Percentiles rank a stretch among this genome's conserved stretches.
Conservation (phyloP, 257 asterid genomes). For the Scutellaria minor region DNA sequence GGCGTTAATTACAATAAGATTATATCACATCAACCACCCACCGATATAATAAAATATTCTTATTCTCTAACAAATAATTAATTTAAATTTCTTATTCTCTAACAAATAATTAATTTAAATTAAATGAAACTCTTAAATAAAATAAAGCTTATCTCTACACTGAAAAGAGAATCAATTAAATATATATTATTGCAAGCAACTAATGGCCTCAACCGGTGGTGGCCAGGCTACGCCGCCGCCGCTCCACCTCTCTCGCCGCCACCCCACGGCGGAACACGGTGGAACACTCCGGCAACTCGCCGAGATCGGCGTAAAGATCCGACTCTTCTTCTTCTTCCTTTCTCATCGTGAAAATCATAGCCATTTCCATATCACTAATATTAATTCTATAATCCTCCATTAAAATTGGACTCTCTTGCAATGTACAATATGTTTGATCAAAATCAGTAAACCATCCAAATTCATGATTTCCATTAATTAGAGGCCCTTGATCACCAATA, state of each 20-base stretch:
- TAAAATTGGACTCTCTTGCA: slow-evolving; percentile 67
- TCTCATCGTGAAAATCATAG: slow-evolving; percentile 64
- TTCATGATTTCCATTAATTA: slow-evolving; percentile 36
- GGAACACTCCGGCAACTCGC: slow-evolving; percentile 92
- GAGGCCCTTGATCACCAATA: slow-evolving; percentile 34
- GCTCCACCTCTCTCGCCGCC: slow-evolving; percentile 60
- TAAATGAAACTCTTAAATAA: no score
- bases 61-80: no score
- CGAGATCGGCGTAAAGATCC: slow-evolving; percentile 76
- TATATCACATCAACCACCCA: no score
- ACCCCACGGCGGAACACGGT: slow-evolving; percentile 71
- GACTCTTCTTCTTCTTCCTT: slow-evolving; percentile 69
- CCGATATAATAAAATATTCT: no score
- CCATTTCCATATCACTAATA: slow-evolving; percentile 50
- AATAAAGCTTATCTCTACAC: no score
- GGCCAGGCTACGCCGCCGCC: slow-evolving; percentile 53
- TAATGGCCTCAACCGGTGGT: slow-evolving; percentile 44
- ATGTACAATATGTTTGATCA: slow-evolving; percentile 50
- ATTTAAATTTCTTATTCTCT: no score
- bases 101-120: no score
- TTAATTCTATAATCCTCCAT: slow-evolving; percentile 39
- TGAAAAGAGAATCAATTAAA: no score
- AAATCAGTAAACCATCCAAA: slow-evolving; percentile 77
- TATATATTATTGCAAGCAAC: no score
- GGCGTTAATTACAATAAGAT: no score